These are phyloP conservation scores for Trametes villosa DNA, from an alignment of 768 basidiomycete genomes.

Conservation along the genomic window DNA sequence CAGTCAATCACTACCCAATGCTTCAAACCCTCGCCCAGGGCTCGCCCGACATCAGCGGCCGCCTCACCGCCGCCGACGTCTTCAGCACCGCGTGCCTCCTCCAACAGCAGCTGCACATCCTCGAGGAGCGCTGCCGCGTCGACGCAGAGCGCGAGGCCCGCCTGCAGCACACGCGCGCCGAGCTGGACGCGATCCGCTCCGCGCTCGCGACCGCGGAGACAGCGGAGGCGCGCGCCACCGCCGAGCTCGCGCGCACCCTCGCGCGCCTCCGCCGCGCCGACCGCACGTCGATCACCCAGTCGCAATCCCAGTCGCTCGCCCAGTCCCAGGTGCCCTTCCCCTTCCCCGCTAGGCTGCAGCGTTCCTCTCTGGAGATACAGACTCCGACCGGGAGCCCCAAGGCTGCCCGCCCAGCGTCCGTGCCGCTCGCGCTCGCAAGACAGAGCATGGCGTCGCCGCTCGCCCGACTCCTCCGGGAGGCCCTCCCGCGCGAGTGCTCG, in stretches of 20 bases:
- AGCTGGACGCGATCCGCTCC: slow-evolving; percentile 19
- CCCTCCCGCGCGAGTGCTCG: neutral
- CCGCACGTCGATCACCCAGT: neutral
- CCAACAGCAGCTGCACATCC: slow-evolving; percentile 8
- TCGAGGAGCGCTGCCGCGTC: slow-evolving; percentile 18
- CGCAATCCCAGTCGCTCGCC: neutral
- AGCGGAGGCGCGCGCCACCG: slow-evolving; percentile 18
- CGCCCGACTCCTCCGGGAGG: slow-evolving; percentile 6
- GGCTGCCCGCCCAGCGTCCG: no score
- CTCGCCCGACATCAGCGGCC: neutral
- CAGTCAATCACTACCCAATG: neutral
- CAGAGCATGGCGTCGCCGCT: slow-evolving; percentile 1
- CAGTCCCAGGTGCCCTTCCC: neutral
- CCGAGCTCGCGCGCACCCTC: slow-evolving; percentile 10
- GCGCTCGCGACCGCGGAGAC: slow-evolving; percentile 22
- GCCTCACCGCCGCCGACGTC: slow-evolving; percentile 10
- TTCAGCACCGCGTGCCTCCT: slow-evolving; percentile 15
- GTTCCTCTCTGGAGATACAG: no score
- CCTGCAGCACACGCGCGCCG: slow-evolving; percentile 10
- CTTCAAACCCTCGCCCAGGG: neutral
- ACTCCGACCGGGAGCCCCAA: no score
- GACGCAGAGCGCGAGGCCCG: slow-evolving; percentile 1
- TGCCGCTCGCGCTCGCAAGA: no score
- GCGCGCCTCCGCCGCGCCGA: neutral
- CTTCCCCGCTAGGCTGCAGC: no score